These are phyloP conservation scores for Penicillium daleae DNA, from an alignment of 495 filamentous ascomycete species.

Conservation along the genomic window DNA sequence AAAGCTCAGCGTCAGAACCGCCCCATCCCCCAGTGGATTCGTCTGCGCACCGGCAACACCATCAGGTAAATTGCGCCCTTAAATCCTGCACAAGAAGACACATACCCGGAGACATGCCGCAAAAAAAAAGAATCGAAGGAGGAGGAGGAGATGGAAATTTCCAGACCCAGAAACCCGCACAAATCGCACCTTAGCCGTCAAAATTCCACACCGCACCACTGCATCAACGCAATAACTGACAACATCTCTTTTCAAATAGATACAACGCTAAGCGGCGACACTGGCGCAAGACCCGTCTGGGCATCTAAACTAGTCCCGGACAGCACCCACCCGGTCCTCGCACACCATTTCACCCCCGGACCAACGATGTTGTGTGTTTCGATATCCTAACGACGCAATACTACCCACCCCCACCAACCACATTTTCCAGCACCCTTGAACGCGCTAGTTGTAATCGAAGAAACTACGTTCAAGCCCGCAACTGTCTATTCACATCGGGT, in stretches of 20 bases:
- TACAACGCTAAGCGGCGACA: conserved; percentile 99
- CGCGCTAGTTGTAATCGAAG: conserved; percentile 32
- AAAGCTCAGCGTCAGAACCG: conserved; percentile 99
- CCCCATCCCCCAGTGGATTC: conserved; percentile 99
- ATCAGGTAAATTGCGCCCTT: conserved; percentile 74
- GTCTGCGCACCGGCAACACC: conserved; percentile 96
- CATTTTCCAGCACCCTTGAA: conserved; percentile 21
- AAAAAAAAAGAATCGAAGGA: conserved; percentile 2
- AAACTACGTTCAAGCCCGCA: conserved; percentile 20
- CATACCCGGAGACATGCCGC: not conserved
- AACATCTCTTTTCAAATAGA: conserved; percentile 54
- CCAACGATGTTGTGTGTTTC: conserved; percentile 28
- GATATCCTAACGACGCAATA: conserved; percentile 30
- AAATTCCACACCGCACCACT: not conserved
- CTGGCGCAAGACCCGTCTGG: conserved; percentile 99
- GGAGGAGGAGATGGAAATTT: no score
- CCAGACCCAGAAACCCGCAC: not conserved
- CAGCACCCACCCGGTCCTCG: conserved; percentile 13
- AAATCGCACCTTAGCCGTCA: conserved; percentile 5
- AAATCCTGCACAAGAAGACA: not conserved
- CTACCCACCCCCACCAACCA: conserved; percentile 18
- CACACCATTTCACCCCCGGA: conserved; percentile 17
- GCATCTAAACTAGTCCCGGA: conserved; percentile 69
- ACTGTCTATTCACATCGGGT: not conserved
- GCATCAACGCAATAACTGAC: conserved; percentile 11